Evolutionary conservation across 768 basidiomycete species (phyloP).

Genomic region (Floccularia luteovirens): DNA sequence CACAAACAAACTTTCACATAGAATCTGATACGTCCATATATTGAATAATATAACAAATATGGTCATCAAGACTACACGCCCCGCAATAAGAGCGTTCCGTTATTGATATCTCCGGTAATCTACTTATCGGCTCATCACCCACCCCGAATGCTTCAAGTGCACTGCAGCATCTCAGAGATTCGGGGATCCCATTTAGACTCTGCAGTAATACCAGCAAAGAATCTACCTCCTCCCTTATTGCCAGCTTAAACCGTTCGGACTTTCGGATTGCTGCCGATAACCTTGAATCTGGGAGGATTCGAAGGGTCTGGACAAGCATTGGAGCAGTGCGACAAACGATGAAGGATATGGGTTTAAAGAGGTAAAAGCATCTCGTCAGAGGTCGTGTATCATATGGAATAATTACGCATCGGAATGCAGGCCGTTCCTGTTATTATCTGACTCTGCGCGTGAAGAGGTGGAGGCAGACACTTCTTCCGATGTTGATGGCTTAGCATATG

Average conservation of each 20-base stretch:
- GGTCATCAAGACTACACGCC: too few relatives aligned
- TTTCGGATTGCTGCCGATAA: conserved; percentile 27
- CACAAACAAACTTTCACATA: too few relatives aligned
- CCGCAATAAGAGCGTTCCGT: conserved; percentile 42
- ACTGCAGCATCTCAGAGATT: conserved; percentile 24
- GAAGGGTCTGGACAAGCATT: conserved; percentile 52
- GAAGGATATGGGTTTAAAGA: conserved; percentile 28
- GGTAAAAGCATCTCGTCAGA: conserved; percentile 15
- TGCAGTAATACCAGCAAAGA: conserved; percentile 73
- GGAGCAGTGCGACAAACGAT: conserved; percentile 47
- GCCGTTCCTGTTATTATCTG: conserved; percentile 50
- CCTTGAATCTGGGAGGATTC: conserved; percentile 1
- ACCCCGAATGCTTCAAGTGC: conserved; percentile 42
- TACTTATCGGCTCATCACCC: conserved; percentile 45
- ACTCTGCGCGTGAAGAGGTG: conserved; percentile 38
- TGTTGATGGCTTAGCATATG: conserved; percentile 21
- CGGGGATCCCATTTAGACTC: conserved; percentile 35
- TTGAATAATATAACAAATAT: too few relatives aligned
- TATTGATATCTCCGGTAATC: conserved; percentile 63
- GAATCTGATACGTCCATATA: too few relatives aligned
- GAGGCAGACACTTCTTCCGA: conserved; percentile 4
- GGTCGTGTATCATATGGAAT: conserved; percentile 1
- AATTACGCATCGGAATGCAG: too few relatives aligned
- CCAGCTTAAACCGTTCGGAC: conserved; percentile 36
- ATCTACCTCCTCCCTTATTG: conserved; percentile 35